phyloP scores from a whole-genome alignment of 176 grass and related monocot genomes.

The Oryza australiensis region DNA sequence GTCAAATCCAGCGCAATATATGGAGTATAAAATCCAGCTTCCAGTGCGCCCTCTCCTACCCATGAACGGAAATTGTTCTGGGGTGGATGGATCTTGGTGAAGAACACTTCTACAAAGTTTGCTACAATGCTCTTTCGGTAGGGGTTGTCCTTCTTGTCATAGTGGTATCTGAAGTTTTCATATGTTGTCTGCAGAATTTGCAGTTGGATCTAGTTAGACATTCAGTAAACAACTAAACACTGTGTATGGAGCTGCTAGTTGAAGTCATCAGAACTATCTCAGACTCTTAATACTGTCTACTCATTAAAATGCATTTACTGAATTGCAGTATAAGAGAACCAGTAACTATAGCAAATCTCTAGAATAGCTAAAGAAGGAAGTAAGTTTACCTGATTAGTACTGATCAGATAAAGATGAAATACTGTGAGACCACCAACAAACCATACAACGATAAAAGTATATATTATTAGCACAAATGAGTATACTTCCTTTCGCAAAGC shows the following conservation, averaged over 20 bases:
- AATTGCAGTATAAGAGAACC: neutral
- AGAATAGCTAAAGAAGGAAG: constrained; percentile 8
- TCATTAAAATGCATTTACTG: neutral
- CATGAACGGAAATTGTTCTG: constrained; percentile 57
- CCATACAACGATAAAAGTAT: constrained; percentile 67
- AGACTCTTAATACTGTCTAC: neutral
- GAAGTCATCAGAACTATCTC: neutral
- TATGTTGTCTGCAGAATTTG: constrained; percentile 63
- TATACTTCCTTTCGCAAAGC: constrained; percentile 43
- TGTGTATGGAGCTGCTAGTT: constrained; percentile 12
- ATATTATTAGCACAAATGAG: constrained; percentile 62
- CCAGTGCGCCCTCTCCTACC: constrained; percentile 44
- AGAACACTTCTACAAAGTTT: constrained; percentile 60
- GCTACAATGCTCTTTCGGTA: constrained; percentile 45
- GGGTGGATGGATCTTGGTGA: constrained; percentile 55
- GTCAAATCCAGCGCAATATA: constrained; percentile 44
- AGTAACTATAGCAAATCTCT: neutral
- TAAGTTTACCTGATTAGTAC: constrained; percentile 60
- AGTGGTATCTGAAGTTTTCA: constrained; percentile 64
- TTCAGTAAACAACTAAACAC: constrained; percentile 18
- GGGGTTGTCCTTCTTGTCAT: constrained; percentile 62
- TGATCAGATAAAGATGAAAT: constrained; percentile 72
- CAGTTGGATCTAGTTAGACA: neutral
- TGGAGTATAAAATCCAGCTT: constrained; percentile 53
- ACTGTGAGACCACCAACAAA: constrained; percentile 71